Base-by-base conservation (phyloP, 1,284 basidiomycete genomes). In the Gastroboletus turbinatus region DNA sequence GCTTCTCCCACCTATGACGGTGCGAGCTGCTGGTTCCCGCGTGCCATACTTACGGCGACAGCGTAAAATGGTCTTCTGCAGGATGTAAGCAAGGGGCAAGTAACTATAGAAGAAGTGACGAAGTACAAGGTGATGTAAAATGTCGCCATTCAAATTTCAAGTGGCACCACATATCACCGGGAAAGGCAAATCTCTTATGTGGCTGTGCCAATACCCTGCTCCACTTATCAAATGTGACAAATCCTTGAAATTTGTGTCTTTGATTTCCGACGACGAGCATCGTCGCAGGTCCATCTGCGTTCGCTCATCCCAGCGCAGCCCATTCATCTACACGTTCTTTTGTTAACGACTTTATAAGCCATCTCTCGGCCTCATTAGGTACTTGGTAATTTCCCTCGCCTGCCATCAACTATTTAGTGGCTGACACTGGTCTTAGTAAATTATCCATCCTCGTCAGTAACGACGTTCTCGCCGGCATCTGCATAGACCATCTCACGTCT, bases 181-280 rank as follows among this genome's bases (percentile, higher is more conserved):
- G 38, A 54, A 60, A 63, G 65, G 65, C 40, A 63, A 50, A 52
- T 63, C 60, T 47, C 49, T 17, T 11, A 3, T 2, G 57, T 67
- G 63, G 65, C 67, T 52, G 53, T 66, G 64, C 19, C 4, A 57
- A 68, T 68, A 68, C 14, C 33, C 16, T 6, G 45, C 50, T 45
- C 57, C 50, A 64, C 45, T 43, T 48, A 32, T 43, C 27, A 61
- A 63, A 56, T 55, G 55, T 64, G 60, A 63, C 66, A 66, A 66
- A 63, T 67, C 30, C 38, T 19, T 5, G 40, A 63, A 66, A 63
- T 58, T 66, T 67, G 32, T 46, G 25, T 50, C 52, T 52, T 59
- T 61, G 50, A 53, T 57, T 54, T 35, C 44, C 30, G 55, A 65
- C 62, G 57, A 53, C 65, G 52, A 64, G 32, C 44, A 58, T 32